Evolutionary conservation across 2,329 filamentous ascomycete genomes (phyloP).

Genomic region (Grosmannia serpens): DNA sequence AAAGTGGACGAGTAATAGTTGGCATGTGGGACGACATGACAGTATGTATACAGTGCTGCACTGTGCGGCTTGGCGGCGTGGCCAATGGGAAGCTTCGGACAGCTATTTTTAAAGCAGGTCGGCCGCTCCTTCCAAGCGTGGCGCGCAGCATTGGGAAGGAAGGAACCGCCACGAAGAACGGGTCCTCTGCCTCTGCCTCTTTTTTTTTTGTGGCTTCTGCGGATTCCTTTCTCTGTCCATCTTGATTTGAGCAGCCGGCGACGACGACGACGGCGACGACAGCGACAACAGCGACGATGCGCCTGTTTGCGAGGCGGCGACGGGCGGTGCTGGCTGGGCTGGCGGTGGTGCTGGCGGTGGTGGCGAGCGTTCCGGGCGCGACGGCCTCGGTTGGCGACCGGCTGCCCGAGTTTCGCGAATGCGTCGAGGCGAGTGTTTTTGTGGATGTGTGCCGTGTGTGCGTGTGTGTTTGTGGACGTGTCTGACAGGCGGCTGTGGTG

Average conservation of each 20-base stretch:
- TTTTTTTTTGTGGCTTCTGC: not conserved
- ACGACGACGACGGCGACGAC: not conserved
- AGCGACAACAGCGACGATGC: not conserved
- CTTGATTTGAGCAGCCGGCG: too few species aligned
- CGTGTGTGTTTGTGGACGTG: not conserved
- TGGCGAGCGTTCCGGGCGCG: slow-evolving; percentile 27
- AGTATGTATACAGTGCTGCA: not conserved
- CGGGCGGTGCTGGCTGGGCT: not conserved
- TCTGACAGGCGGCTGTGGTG: not conserved
- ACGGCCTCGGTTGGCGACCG: slow-evolving; percentile 72
- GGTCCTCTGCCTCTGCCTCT: too few species aligned
- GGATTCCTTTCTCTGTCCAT: not conserved
- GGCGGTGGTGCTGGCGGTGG: slow-evolving; percentile 18
- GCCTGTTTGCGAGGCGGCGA: not conserved
- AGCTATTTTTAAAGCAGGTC: not conserved
- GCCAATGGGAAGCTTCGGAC: not conserved
- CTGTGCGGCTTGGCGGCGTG: not conserved
- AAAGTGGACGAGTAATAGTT: not conserved
- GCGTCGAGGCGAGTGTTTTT: slow-evolving; percentile 57
- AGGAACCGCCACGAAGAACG: not conserved
- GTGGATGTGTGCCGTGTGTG: not conserved
- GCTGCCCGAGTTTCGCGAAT: slow-evolving; percentile 77
- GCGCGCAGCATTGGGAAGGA: not conserved
- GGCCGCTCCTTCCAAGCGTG: not conserved
- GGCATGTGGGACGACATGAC: not conserved